These are phyloP conservation scores for Dryas integrifolia DNA, from an alignment of 331 rosid genomes.

Conservation along the genomic window DNA sequence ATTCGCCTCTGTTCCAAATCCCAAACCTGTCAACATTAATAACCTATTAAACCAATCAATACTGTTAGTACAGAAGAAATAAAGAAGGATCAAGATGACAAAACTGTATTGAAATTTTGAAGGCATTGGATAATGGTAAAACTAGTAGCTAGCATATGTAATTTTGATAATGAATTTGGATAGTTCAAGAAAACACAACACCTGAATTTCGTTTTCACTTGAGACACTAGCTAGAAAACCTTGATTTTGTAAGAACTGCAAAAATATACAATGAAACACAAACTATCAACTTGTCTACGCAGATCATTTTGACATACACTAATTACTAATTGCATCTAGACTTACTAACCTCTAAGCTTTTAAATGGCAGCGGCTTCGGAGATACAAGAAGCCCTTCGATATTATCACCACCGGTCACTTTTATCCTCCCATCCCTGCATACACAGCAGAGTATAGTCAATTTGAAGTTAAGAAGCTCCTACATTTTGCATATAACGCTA, in stretches of 20 bases:
- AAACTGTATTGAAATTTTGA: neutral
- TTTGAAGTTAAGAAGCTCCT: neutral
- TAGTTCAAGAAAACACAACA: conserved; percentile 23
- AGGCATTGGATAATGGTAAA: neutral
- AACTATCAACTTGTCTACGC: conserved; percentile 8
- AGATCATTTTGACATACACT: neutral
- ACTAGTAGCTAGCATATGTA: neutral
- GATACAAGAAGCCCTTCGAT: conserved; percentile 74
- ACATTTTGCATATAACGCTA: neutral
- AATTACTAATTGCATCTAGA: conserved; percentile 16
- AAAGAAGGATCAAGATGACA: conserved; percentile 13
- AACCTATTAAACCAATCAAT: conserved; percentile 40
- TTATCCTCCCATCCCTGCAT: conserved; percentile 89
- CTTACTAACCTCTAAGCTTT: conserved; percentile 67
- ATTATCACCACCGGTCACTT: conserved; percentile 75
- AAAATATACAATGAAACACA: conserved; percentile 15
- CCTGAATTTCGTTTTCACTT: conserved; percentile 78
- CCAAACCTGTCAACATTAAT: conserved; percentile 77
- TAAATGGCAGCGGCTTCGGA: conserved; percentile 56
- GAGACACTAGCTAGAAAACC: conserved; percentile 80
- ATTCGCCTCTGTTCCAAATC: conserved; percentile 71
- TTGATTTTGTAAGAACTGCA: conserved; percentile 84
- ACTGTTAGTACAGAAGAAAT: conserved; percentile 14
- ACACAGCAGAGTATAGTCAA: conserved; percentile 24
- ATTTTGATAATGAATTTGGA: neutral